Conservation (phyloP, 1,284 basidiomycete genomes). For the Tilletia indica region DNA sequence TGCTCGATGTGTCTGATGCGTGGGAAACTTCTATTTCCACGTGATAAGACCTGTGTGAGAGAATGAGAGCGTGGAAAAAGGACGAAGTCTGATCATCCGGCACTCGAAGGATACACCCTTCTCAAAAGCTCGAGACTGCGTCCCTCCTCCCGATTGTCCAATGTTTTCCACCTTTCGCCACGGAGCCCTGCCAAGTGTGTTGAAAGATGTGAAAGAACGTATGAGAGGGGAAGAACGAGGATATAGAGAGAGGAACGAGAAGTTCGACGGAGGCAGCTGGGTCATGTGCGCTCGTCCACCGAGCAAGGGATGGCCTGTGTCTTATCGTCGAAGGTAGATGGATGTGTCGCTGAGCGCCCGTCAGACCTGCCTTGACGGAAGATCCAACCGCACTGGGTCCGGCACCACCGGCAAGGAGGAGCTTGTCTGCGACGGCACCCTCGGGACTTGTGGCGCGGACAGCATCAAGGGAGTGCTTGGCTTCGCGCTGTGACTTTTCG, state of each 20-base stretch:
- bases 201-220: background rate
- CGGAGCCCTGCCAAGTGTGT: background rate
- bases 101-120: no score
- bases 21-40: no score
- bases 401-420: background rate
- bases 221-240: background rate
- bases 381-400: background rate
- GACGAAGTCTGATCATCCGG: no score
- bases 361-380: background rate
- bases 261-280: background rate
- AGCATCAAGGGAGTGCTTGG: background rate
- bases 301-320: background rate
- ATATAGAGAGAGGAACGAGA: background rate
- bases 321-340: background rate
- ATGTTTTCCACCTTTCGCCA: background rate
- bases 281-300: background rate
- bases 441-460: background rate
- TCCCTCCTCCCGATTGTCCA: no score
- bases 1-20: no score
- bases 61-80: no score
- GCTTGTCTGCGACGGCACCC: conserved; percentile 1
- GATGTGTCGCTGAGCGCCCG: conserved; percentile 5
- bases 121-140: no score
- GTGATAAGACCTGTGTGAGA: no score
- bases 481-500: background rate